A percentile compares a stretch with the other conserved stretches of the same genome.
phyloP scores from a whole-genome alignment of 2,329 filamentous ascomycete genomes.

The Cladosporium phlei region DNA sequence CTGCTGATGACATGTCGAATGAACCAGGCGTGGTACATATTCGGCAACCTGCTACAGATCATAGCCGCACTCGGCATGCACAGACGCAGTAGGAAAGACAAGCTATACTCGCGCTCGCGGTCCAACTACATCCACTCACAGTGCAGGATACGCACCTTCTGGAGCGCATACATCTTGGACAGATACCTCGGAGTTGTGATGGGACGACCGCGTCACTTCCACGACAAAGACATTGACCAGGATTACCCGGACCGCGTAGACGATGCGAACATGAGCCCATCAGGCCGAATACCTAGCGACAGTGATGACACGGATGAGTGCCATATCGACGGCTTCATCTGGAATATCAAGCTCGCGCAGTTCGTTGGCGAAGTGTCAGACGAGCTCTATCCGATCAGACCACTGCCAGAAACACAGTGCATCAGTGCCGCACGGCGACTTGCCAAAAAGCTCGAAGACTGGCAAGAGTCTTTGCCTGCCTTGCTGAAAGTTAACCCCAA shows the following conservation, averaged over 20 bases:
- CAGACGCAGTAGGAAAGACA: conserved; percentile 4
- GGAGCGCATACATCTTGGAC: conserved; percentile 59
- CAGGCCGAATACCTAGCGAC: conserved; percentile 25
- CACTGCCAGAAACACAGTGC: conserved; percentile 33
- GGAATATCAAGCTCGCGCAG: conserved; percentile 40
- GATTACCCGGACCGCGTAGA: conserved; percentile 53
- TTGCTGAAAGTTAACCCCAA: conserved; percentile 42
- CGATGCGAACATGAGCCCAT: conserved; percentile 52
- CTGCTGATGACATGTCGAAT: conserved; percentile 17
- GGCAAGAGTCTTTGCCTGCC: conserved; percentile 36
- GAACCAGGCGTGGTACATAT: conserved; percentile 33
- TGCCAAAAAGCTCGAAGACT: conserved; percentile 34
- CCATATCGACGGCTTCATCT: conserved; percentile 47
- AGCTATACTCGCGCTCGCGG: neutral
- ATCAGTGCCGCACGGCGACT: conserved; percentile 37
- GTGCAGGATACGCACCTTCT: conserved; percentile 56
- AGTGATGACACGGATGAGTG: conserved; percentile 38
- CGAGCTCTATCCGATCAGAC: conserved; percentile 32
- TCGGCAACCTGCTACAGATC: conserved; percentile 24
- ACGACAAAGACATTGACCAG: conserved; percentile 61
- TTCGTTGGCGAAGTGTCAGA: conserved; percentile 31
- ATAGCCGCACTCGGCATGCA: conserved; percentile 20
- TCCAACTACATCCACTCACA: conserved; percentile 47
- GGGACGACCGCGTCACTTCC: conserved; percentile 56
- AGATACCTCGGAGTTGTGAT: conserved; percentile 61